Evolutionary conservation across 2,329 filamentous ascomycete genomes (phyloP), one percentile per base, ranked within the genome.

Genomic region (Ascochyta clinopodiicola): DNA sequence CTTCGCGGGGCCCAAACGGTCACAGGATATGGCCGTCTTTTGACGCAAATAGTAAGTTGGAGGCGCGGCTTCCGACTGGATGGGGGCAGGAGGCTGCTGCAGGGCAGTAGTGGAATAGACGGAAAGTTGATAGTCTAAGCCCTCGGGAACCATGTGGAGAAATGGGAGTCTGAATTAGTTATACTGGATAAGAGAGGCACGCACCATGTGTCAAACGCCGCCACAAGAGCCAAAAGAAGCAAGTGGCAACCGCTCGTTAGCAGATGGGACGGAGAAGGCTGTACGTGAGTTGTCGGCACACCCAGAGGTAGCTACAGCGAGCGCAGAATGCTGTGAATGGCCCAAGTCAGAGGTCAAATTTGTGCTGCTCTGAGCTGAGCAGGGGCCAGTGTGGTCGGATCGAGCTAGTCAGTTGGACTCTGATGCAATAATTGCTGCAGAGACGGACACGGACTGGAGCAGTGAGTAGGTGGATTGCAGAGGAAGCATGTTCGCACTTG

Each of bases 401-500:
- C 56, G 66, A 69, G 62, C 65, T 61, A 59, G 60, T 61, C 65
- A 69, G 64, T 61, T 64, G 64, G 66, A 51, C 49, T 62, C 56
- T 61, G 56, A 57, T 57, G 69, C 62, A 59, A 62, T 60, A 59
- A 62, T 60, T 56, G 63, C 65, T 66, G 64, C 63, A 62, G 63
- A 63, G 57, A 62, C 57, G 55, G 62, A 63, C 51, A 64, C 56
- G 61, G 64, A 46, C 56, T 48, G 60, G 55, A 51, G 59, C 40
- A 56, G 61, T 61, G 56, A 59, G 42, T 55, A 55, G 61, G 57
- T 59, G 63, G 56, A 64, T 64, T 56, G 56, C 55, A 63, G 59
- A 61, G 58, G 61, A 65, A 66, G 56, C 63, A 69, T 68, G 69
- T 62, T 69, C 67, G 64, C 60, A 69, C 66, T 67, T 62, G 69